Evolutionary conservation across 73 alveolate genomes (phyloP).

Genomic region (Paramecium octaurelia): DNA sequence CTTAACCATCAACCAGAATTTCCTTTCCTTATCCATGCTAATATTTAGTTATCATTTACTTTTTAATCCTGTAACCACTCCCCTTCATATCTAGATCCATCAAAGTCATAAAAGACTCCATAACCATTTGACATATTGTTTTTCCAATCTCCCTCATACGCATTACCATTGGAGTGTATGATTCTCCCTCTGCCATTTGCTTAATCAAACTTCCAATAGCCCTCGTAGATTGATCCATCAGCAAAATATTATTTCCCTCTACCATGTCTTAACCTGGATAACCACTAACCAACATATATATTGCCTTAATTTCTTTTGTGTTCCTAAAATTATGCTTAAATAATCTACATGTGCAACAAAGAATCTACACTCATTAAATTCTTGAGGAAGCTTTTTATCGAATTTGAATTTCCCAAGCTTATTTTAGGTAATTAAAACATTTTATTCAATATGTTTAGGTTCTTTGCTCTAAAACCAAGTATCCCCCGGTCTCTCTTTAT

Average conservation of each 20-base stretch:
- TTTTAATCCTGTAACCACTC: conserved; percentile 16
- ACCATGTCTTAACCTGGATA: conserved; percentile 67
- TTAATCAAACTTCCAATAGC: conserved; percentile 58
- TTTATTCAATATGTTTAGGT: neutral
- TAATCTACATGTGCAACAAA: neutral
- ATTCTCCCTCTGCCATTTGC: conserved; percentile 68
- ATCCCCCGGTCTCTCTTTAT: conserved; percentile 19
- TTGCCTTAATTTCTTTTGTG: conserved; percentile 14
- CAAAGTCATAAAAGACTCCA: conserved; percentile 17
- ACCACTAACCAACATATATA: conserved; percentile 53
- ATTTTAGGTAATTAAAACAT: neutral
- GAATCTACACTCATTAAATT: conserved; percentile 16
- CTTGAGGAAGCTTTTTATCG: conserved; percentile 3
- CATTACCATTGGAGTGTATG: conserved; percentile 62
- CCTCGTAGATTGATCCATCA: conserved; percentile 66
- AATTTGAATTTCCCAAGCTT: neutral
- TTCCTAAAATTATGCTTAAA: neutral
- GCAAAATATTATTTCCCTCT: conserved; percentile 74
- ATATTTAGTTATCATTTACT: neutral
- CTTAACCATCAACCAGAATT: neutral
- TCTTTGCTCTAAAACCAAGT: neutral
- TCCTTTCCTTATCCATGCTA: conserved; percentile 6
- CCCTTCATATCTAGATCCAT: conserved; percentile 31
- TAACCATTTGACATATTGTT: conserved; percentile 69
- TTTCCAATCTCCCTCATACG: conserved; percentile 64